Evolutionary conservation across 75 land plant species (phyloP), one percentile per base, ranked within the genome.

Genomic region (Cunninghamia lanceolata): DNA sequence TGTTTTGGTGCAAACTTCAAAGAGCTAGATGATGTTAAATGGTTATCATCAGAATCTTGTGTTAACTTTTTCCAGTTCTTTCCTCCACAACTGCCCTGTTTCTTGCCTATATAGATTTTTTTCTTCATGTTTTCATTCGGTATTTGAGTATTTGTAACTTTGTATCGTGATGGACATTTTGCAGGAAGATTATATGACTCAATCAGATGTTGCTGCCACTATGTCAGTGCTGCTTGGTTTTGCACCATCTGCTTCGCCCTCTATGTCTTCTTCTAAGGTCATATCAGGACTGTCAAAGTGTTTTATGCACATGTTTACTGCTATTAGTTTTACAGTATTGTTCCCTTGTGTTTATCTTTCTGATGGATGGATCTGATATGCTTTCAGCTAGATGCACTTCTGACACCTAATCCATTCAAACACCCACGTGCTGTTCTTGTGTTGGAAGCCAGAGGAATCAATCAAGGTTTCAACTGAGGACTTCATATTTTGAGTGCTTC

Each of bases 191-290:
- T 82, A 89, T 73, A 84, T 93, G 74, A 84, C 84, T 32, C 40
- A 52, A 14, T 28, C 84, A 46, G 96, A 95, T 89, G 85, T 93
- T 86, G 93, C 92, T 77, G 92, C 94, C 56, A 89, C 92, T 54
- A 89, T 91, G 17, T 93, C 96, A 38, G 91, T 95, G 78, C 88
- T 95, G 84, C 96, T 95, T 92, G 96, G 95, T 40, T 88, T 90
- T 84, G 90, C 95, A 80, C 96, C 96, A 28, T 68, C 92, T 83
- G 53, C 89, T 38, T 84, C 89, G 1, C 50, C 91, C 59, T 85
- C 91, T 47, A 82, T 83, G 39, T 87, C 91, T 84, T 91, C 94
- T 76, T 86, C 89, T 42, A 95, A 93, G 96, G 96, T 95, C 50
- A 19, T 59, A 35, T 79, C 52, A 38, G 30, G 36, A 40, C 30